These are phyloP conservation scores for Zea luxurians DNA, from an alignment of 176 grass and related monocot species.

Conservation along the genomic window DNA sequence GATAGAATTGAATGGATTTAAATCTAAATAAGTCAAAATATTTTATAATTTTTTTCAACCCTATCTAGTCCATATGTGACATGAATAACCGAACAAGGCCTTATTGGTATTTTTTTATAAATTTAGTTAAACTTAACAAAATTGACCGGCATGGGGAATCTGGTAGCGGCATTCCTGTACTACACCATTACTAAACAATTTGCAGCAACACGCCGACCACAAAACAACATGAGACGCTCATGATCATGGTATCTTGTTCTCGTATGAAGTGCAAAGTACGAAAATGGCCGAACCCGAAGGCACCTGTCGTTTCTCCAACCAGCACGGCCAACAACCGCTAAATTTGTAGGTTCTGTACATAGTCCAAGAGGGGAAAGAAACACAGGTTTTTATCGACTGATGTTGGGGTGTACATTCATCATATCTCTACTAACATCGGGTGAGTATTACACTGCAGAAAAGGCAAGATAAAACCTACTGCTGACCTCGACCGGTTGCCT, in stretches of 20 bases:
- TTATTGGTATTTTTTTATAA: too few species aligned
- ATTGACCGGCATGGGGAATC: too few species aligned
- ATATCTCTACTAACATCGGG: conserved; percentile 31
- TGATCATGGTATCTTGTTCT: conserved; percentile 27
- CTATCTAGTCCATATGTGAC: too few species aligned
- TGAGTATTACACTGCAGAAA: conserved; percentile 46
- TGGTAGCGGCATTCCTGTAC: too few species aligned
- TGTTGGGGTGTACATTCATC: conserved; percentile 43
- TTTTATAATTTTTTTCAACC: too few species aligned
- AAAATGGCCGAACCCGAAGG: conserved; percentile 10
- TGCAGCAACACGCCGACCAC: too few species aligned
- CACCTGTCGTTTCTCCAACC: conserved; percentile 30
- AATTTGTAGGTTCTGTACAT: conserved; percentile 53
- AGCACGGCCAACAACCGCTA: neutral
- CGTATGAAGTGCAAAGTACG: conserved; percentile 27
- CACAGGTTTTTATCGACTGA: conserved; percentile 31
- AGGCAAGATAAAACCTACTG: conserved; percentile 40
- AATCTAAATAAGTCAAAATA: too few species aligned
- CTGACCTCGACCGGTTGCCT: conserved; percentile 35
- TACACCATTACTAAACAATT: too few species aligned
- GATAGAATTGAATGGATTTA: too few species aligned
- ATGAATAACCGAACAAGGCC: too few species aligned
- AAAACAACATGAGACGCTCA: conserved; percentile 5
- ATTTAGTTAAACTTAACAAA: too few species aligned
- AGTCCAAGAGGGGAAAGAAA: conserved; percentile 14